Conservation (phyloP, 2,329 filamentous ascomycete genomes). For the Verticillium alfalfae region DNA sequence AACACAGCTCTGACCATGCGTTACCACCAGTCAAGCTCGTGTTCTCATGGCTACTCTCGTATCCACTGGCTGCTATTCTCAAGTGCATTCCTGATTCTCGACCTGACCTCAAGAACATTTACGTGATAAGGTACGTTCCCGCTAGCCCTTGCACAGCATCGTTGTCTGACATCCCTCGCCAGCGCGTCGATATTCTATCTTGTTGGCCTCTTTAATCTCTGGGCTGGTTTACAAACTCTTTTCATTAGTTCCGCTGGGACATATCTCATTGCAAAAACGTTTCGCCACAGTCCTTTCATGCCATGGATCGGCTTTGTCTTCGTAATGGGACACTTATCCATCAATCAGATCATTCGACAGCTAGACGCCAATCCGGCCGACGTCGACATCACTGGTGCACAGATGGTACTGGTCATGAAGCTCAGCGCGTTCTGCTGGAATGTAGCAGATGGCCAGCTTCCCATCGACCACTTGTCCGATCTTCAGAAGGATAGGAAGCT, state of each 20-base stretch:
- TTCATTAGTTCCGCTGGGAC: conserved; percentile 72
- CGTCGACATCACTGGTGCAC: conserved; percentile 87
- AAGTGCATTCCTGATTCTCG: conserved; percentile 85
- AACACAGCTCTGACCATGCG: background rate
- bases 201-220: conserved; percentile 87
- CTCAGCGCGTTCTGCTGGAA: conserved; percentile 97
- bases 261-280: conserved; percentile 77
- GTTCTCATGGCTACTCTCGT: conserved; percentile 84
- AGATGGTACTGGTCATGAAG: conserved; percentile 99
- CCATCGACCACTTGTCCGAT: conserved; percentile 74
- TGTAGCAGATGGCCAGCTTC: conserved; percentile 82
- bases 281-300: conserved; percentile 83
- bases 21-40: conserved; percentile 75
- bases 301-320: conserved; percentile 95
- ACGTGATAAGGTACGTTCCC: conserved; percentile 58
- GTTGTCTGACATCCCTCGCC: background rate
- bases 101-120: conserved; percentile 81
- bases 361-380: conserved; percentile 57
- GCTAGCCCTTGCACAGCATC: background rate
- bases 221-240: conserved; percentile 76
- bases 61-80: conserved; percentile 79
- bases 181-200: conserved; percentile 63
- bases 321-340: conserved; percentile 90
- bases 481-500: conserved; percentile 81
- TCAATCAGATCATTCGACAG: conserved; percentile 83